phyloP scores from a whole-genome alignment of 148 eudicot genomes.

The Heliosperma pusillum region DNA sequence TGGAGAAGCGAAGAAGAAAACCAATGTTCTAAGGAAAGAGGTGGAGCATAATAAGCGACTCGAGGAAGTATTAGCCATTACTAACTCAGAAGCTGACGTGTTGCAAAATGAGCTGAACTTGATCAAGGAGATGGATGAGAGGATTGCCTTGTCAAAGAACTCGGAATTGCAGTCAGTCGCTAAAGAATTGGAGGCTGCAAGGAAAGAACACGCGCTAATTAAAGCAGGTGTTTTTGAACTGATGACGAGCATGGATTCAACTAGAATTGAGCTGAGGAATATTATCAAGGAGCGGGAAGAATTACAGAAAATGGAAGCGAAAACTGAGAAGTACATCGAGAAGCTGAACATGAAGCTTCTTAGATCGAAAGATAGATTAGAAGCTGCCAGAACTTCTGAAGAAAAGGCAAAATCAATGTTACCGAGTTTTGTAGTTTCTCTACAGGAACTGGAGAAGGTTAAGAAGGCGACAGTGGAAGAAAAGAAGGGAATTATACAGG shows the following conservation, averaged over 20 bases:
- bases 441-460: constrained; percentile 48
- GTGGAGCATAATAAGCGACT: constrained; percentile 38
- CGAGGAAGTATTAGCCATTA: constrained; percentile 40
- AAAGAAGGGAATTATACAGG: constrained; percentile 36
- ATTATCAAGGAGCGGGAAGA: constrained; percentile 34
- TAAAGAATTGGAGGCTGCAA: constrained; percentile 56
- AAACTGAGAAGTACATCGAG: constrained; percentile 40
- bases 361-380: constrained; percentile 53
- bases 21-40: constrained; percentile 36
- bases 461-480: constrained; percentile 45
- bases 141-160: constrained; percentile 11
- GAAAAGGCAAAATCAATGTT: constrained; percentile 45
- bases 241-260: constrained; percentile 68
- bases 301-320: constrained; percentile 41
- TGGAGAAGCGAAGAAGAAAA: constrained; percentile 46
- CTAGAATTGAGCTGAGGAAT: constrained; percentile 47
- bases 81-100: constrained; percentile 44
- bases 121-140: constrained; percentile 48
- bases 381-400: constrained; percentile 44
- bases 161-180: constrained; percentile 23
- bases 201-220: constrained; percentile 45
- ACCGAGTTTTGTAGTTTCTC: constrained; percentile 39
- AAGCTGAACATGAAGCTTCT: constrained; percentile 63
- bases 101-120: constrained; percentile 50
- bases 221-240: constrained; percentile 51